Base-by-base conservation (phyloP, 2,329 filamentous ascomycete genomes). In the Cercospora sojina region DNA sequence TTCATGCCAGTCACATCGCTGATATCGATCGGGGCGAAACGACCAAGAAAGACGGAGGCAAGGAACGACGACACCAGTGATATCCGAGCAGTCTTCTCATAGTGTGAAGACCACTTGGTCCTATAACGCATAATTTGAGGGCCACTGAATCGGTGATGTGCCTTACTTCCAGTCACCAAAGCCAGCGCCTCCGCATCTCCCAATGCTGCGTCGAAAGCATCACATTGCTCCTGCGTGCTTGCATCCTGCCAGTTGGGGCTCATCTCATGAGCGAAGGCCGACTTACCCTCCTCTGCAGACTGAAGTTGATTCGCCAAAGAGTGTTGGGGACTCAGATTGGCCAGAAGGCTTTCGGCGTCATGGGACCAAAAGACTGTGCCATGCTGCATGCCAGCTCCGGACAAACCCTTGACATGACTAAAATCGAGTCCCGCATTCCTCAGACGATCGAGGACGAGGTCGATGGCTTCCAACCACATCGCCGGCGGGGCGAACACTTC, bases 171-270 rank as follows among this genome's bases (percentile, higher is more conserved):
- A 9, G 95, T 97, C 20, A 87, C 87, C 61, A 90, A 80, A 0
- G 95, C 95, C 72, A 99, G 81, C 69, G 85, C 84, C 74, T 90
- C 85, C 2, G 86, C 83, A 6, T 83, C 83, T 0, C 91, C 91
- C 7, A 97, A 81, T 62, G 83, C 82, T 5, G 82, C 85, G 78
- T 98, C 93, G 76, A 98, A 98, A 69, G 87, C 84, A 77, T 97
- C 93, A 77, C 93, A 97, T 80, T 99, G 91, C 71, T 84, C 84
- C 81, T 97, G 93, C 1, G 95, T 98, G 80, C 93, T 97, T 68
- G 93, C 90, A 78, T 99, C 95, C 81, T 98, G 95, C 95, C 95
- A 99, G 79, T 98, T 99, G 7, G 95, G 95, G 71, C 92, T 93
- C 80, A 89, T 93, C 4, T 91, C 89, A 78, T 96, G 90, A 16